Evolutionary conservation across 768 basidiomycete species (phyloP), one percentile per base, ranked within the genome.

Genomic region (Pulveroboletus frians): DNA sequence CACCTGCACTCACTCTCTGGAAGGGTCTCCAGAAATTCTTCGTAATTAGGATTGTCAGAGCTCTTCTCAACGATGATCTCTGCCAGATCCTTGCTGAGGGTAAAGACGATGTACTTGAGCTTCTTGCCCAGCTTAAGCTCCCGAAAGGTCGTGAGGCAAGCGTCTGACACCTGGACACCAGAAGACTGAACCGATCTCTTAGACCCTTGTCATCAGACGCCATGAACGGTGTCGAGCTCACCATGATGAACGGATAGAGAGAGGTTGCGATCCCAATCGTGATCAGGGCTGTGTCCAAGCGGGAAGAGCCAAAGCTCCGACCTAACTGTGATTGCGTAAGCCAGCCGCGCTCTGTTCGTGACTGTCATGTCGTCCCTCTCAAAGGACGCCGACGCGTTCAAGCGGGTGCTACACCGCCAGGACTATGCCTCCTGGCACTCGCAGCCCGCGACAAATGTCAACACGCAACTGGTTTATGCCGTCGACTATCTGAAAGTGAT

Each of bases 381-480:
- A n/a, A 74, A 81, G 67, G 88, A 89, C 53, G 73, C 79, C 41
- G 82, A 85, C 47, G 72, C 81, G 34, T 88, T 88, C 76, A 86
- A 85, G 63, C 74, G 72, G 9, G 71, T 75, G 10, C 68, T 88
- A 23, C 74, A 82, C 13, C 69, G 81, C 47, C 84, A 85, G 64
- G 80, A 88, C 61, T 84, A 77, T 51, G 68, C 78, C 1, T 87
- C 88, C 53, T 89, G 87, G 87, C 87, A 88, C 57, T 89, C 91
- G 11, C 91, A 93, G 65, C 89, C 92, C 14, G 84, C 84, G n/a
- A 83, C 70, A 45, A 88, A 94, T 72, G 75, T 88, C 51, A 90
- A 90, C 58, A 94, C 92, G 0, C 90, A 92, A 66, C 75, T 94
- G 27, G 82, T 92, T 3, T 91, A 90, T 61, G 86, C 86, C 6